Evolutionary conservation across 139 green algal species (phyloP), one percentile per base, ranked within the genome.

Genomic region (Trebouxia sp.): DNA sequence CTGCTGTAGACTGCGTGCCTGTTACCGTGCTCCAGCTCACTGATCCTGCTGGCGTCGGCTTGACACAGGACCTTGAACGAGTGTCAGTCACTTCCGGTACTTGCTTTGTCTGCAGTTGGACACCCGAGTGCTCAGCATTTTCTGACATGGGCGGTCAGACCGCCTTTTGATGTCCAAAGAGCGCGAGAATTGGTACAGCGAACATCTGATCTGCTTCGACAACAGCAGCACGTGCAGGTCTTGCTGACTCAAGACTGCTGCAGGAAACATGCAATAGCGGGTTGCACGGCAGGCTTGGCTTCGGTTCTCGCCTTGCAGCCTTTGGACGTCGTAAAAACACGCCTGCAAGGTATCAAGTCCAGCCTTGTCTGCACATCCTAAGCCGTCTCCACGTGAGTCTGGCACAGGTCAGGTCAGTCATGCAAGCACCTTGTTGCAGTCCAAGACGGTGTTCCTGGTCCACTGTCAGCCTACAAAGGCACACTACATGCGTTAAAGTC

Each of bases 241-340:
- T n/a, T n/a, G n/a, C n/a, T n/a, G 50, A 22, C 50, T 1, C 0
- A 4, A 55, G 30, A 22, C 8, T 38, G 22, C 22, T 83, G 70
- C 85, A 94, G 91, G 93, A 85, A 89, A 66, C 88, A 97, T 42
- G 89, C 87, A 12, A 75, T 96, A 1, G 92, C 93, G 22, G 94
- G 94, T 2, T 87, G 86, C 32, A 80, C 87, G 0, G 93, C 94
- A 7, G 94, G 94, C 28, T 85, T 91, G 9, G 79, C 84, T 1
- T 90, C 92, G 6, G 86, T 91, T 6, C 79, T 97, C 0, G 42
- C 89, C 12, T 83, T 98, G 66, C 94, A 98, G 42, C 94, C 94
- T 0, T 91, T 98, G 70, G 94, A 98, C 66, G 91, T 98, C 9
- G 87, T 98, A 9, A 98, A 98, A 81, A 97, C 93, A 0, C 85